Percentiles rank a stretch among this genome's conserved stretches.
Evolutionary conservation across 768 basidiomycete genomes (phyloP).

Genomic region (Jaapia argillacea): DNA sequence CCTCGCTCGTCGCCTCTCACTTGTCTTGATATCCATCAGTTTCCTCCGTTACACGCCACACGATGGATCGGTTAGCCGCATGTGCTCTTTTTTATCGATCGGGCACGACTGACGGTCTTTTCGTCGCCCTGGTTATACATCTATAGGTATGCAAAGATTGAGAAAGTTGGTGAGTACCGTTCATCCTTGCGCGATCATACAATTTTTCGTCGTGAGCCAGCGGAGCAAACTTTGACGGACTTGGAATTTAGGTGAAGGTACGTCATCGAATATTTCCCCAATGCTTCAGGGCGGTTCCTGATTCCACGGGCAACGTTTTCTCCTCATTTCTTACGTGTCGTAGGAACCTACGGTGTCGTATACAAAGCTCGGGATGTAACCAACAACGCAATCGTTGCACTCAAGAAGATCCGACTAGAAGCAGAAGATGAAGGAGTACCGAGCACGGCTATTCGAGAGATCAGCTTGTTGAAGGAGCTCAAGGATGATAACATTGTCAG

Average conservation of each 20-base stretch:
- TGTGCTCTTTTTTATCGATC: no score
- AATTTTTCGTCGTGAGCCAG: no score
- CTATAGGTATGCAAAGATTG: constrained; percentile 88
- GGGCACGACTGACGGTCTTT: constrained; percentile 2
- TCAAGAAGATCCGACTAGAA: constrained; percentile 98
- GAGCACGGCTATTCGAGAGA: constrained; percentile 96
- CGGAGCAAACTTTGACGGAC: no score
- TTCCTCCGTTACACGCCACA: no score
- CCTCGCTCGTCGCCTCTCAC: no score
- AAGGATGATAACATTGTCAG: constrained; percentile 94
- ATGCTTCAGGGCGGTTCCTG: no score
- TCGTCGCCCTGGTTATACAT: constrained; percentile 14
- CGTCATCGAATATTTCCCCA: no score
- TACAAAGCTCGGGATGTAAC: constrained; percentile 88
- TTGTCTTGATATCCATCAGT: no score
- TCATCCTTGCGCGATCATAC: background rate
- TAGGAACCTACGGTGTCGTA: constrained; percentile 97
- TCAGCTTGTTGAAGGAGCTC: constrained; percentile 92
- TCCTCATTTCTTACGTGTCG: constrained; percentile 2
- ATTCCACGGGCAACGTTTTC: no score
- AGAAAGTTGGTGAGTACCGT: constrained; percentile 85
- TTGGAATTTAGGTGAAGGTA: no score
- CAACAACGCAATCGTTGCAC: constrained; percentile 79
- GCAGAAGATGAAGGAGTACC: constrained; percentile 99
- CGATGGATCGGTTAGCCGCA: no score